Conservation (phyloP, 2,329 filamentous ascomycete genomes). For the Trichophyton schoenleinii region DNA sequence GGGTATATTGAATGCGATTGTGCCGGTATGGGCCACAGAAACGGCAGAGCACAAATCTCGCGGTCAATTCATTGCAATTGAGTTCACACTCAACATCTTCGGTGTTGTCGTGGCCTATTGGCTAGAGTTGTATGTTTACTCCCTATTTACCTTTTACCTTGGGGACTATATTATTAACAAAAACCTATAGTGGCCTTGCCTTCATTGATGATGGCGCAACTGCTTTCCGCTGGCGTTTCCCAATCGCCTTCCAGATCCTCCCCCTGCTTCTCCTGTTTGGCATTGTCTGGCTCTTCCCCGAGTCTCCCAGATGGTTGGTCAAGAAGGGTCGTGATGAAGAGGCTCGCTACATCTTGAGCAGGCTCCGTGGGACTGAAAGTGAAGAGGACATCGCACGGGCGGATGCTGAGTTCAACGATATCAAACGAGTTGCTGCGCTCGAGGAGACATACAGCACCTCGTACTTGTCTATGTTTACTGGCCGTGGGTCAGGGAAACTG, state of each 20-base stretch:
- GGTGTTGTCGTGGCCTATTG: constrained; percentile 53
- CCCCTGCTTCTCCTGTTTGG: constrained; percentile 47
- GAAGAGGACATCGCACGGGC: constrained; percentile 28
- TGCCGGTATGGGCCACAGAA: constrained; percentile 60
- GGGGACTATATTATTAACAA: too few relatives aligned
- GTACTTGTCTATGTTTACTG: constrained; percentile 56
- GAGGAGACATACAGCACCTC: constrained; percentile 47
- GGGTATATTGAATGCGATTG: constrained; percentile 57
- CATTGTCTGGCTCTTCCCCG: constrained; percentile 54
- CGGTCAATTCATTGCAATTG: constrained; percentile 57
- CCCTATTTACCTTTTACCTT: too few relatives aligned
- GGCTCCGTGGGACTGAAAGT: constrained; percentile 48
- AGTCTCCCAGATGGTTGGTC: constrained; percentile 45
- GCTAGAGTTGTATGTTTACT: constrained; percentile 36
- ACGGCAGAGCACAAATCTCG: constrained; percentile 55
- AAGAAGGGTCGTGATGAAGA: constrained; percentile 56
- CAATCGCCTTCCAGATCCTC: constrained; percentile 56
- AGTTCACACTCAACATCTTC: constrained; percentile 62
- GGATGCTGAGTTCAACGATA: constrained; percentile 55
- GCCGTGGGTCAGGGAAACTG: constrained; percentile 50
- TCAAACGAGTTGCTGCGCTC: constrained; percentile 49
- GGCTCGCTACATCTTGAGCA: constrained; percentile 51
- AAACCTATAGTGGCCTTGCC: constrained; percentile 37
- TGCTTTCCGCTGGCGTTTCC: constrained; percentile 54
- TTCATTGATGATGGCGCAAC: constrained; percentile 48